Evolutionary conservation across 257 asterid genomes (phyloP).

Genomic region (Gentiana dahurica): DNA sequence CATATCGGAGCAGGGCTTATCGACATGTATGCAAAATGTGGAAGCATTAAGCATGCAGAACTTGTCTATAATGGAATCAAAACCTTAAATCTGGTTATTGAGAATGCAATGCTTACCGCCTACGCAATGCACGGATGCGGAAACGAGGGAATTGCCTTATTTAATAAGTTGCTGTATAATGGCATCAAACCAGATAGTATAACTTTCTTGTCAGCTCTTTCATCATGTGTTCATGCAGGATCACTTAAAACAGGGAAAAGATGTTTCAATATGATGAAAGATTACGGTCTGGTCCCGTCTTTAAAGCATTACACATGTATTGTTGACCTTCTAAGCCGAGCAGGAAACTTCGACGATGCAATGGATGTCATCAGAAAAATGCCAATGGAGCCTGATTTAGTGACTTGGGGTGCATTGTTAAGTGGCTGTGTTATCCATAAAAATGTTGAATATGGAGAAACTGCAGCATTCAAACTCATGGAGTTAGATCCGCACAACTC

Average conservation of each 20-base stretch:
- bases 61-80: constrained; percentile 23
- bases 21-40: constrained; percentile 83
- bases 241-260: constrained; percentile 42
- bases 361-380: constrained; percentile 25
- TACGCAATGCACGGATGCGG: constrained; percentile 74
- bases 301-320: constrained; percentile 69
- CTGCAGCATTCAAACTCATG: constrained; percentile 51
- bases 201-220: constrained; percentile 66
- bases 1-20: constrained; percentile 49
- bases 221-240: constrained; percentile 73
- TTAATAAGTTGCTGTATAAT: constrained; percentile 29
- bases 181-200: constrained; percentile 53
- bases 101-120: constrained; percentile 71
- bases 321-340: constrained; percentile 75
- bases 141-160: constrained; percentile 51
- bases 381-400: constrained; percentile 49
- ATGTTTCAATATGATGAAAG: constrained; percentile 48
- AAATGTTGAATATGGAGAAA: constrained; percentile 50
- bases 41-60: constrained; percentile 39
- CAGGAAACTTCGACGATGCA: constrained; percentile 50
- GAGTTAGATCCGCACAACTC: constrained; percentile 45
- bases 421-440: constrained; percentile 67
- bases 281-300: constrained; percentile 36
- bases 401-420: constrained; percentile 75
- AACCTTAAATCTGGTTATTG: constrained; percentile 40